Evolutionary conservation across 129 eudicot genomes (phyloP), one percentile per base, ranked within the genome.

Genomic region (Artemisia argyi): DNA sequence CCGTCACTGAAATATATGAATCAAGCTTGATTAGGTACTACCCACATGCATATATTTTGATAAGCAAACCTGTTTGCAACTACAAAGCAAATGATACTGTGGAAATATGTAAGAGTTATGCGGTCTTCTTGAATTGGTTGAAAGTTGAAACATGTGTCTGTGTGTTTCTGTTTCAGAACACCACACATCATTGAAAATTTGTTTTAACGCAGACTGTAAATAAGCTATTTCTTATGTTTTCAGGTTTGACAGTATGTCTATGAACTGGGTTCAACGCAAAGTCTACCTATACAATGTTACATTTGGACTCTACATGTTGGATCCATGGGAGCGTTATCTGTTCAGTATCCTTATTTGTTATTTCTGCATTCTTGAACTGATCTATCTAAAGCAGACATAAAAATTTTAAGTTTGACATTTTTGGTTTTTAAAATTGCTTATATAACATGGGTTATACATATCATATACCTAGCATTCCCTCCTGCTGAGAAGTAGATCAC

Each of bases 281-380:
- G 86, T 92, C 66, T 89, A 86, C 79, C 87, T 87, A 11, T 90
- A 90, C 95, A 89, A 93, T 66, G 88, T 89, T 70, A 92, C 95
- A 0, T 90, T 90, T 61, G 97, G 98, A 2, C 96, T 93, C 50
- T 90, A 93, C 90, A 93, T 93, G 98, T 15, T 93, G 56, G 98
- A 93, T 59, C 88, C 90, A 82, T 93, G 98, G 98, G 98, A 93
- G 86, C 97, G 98, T 66, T 89, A 73, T 54, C 85, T 93, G 32
- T 89, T 93, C 88, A 93, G 98, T 93, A 93, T 93, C 98, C 97
- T 89, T n/a, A 39, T 30, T 51, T 18, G 32, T 65, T 13, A 5
- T 4, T 16, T 39, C 32, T 46, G n/a, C 9, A n/a, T 69, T 51
- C 14, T 28, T 52, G 16, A 52, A 68, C 62, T 26, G 49, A 68